Evolutionary conservation across 345 rosid species (phyloP).

Genomic region (Microcos paniculata): DNA sequence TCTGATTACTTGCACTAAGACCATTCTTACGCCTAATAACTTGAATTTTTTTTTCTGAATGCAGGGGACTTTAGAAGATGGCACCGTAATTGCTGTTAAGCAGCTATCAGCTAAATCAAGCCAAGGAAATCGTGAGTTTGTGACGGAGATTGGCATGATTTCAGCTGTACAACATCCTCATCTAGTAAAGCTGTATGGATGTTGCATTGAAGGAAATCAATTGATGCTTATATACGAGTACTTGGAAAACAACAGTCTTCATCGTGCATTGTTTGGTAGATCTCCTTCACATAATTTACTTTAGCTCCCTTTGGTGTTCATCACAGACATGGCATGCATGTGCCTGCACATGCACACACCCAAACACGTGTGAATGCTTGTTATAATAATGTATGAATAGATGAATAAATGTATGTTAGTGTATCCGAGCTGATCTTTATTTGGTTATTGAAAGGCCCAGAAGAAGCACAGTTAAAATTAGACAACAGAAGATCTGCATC

Average conservation of each 20-base stretch:
- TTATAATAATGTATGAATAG: not conserved
- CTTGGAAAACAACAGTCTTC: constrained; percentile 56
- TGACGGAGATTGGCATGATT: constrained; percentile 63
- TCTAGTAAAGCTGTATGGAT: constrained; percentile 55
- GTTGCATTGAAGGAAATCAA: constrained; percentile 53
- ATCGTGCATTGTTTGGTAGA: constrained; percentile 44
- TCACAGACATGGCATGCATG: not conserved
- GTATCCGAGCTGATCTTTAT: not conserved
- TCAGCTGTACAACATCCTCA: constrained; percentile 61
- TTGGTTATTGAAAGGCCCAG: constrained; percentile 17
- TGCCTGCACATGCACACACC: not conserved
- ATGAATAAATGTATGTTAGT: constrained; percentile 13
- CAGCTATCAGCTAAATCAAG: constrained; percentile 52
- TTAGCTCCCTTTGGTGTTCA: not conserved
- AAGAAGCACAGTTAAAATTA: constrained; percentile 19
- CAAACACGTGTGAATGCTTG: not conserved
- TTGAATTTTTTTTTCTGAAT: not conserved
- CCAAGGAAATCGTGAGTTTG: constrained; percentile 61
- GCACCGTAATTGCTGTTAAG: constrained; percentile 55
- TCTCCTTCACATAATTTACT: not conserved
- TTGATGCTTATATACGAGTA: constrained; percentile 56
- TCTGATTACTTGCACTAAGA: not conserved
- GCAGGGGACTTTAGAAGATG: constrained; percentile 52
- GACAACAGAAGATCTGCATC: constrained; percentile 42
- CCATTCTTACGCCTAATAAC: not conserved